phyloP scores from a whole-genome alignment of 129 eudicot species.

The Rutidosis leptorrhynchoides region DNA sequence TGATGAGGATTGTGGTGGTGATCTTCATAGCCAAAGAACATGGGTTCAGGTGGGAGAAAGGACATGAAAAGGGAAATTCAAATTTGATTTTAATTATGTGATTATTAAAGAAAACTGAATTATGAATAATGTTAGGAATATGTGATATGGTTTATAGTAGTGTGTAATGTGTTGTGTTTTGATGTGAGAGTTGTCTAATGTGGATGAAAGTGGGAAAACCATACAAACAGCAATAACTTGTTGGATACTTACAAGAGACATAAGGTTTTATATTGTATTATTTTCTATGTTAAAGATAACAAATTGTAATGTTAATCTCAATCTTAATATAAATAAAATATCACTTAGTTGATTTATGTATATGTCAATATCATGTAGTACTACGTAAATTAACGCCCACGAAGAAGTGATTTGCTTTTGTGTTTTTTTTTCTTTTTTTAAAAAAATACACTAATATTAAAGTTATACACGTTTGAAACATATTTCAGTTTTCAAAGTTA shows the following conservation, averaged over 20 bases:
- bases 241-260: constrained; percentile 24
- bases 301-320: not conserved
- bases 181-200: constrained; percentile 35
- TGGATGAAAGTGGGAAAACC: constrained; percentile 17
- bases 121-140: not conserved
- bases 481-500: too few relatives aligned
- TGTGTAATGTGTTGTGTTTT: constrained; percentile 11
- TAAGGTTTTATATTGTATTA: constrained; percentile 2
- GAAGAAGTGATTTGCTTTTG: too few relatives aligned
- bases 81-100: not conserved
- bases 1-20: constrained; percentile 21
- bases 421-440: too few relatives aligned
- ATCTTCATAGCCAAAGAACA: constrained; percentile 39
- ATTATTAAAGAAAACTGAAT: not conserved
- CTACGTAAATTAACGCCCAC: too few relatives aligned
- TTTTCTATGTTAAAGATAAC: not conserved
- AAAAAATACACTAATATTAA: too few relatives aligned
- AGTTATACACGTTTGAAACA: too few relatives aligned
- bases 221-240: constrained; percentile 20
- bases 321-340: too few relatives aligned
- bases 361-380: too few relatives aligned
- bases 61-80: constrained; percentile 28
- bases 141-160: constrained; percentile 17
- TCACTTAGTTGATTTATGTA: too few relatives aligned
- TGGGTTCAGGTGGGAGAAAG: constrained; percentile 39